Percentiles rank a stretch among this genome's conserved stretches.
Conservation (phyloP, 2,329 filamentous ascomycete genomes). For the Fusarium robinianum region DNA sequence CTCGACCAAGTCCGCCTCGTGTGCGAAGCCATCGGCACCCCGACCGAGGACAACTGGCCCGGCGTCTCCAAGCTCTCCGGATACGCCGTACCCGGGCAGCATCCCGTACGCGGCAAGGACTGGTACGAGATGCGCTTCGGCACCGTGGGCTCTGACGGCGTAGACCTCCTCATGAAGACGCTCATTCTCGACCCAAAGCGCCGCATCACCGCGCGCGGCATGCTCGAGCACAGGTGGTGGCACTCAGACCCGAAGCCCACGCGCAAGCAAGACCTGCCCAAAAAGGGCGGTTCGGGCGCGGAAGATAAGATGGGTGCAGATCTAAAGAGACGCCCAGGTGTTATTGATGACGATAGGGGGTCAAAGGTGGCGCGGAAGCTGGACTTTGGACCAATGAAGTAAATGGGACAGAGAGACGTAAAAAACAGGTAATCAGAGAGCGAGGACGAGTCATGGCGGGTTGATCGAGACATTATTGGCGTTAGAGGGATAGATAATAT, state of each 20-base stretch:
- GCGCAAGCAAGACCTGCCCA: slow-evolving; percentile 77
- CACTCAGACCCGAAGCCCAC: slow-evolving; percentile 80
- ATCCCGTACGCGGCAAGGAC: slow-evolving; percentile 66
- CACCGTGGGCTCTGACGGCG: slow-evolving; percentile 78
- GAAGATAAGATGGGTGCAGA: slow-evolving; percentile 80
- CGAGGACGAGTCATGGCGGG: no score
- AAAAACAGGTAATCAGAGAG: not conserved
- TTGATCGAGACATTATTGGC: no score
- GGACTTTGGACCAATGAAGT: slow-evolving; percentile 65
- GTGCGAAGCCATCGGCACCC: slow-evolving; percentile 83
- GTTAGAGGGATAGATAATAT: no score
- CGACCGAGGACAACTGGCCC: slow-evolving; percentile 94
- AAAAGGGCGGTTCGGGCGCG: slow-evolving; percentile 72
- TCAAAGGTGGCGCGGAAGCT: slow-evolving; percentile 82
- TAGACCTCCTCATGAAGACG: slow-evolving; percentile 86
- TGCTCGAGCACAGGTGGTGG: slow-evolving; percentile 88
- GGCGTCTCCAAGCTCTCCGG: slow-evolving; percentile 80
- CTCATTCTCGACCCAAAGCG: slow-evolving; percentile 84
- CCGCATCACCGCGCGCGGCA: slow-evolving; percentile 74
- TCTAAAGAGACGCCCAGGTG: slow-evolving; percentile 71
- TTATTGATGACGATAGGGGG: slow-evolving; percentile 69
- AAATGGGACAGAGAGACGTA: slow-evolving; percentile 3
- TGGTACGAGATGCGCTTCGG: slow-evolving; percentile 79
- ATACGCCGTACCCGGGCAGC: slow-evolving; percentile 73
- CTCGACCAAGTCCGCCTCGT: slow-evolving; percentile 86